Conservation (phyloP, 1,139 yeast genomes). For the Kluyveromyces sp. region DNA sequence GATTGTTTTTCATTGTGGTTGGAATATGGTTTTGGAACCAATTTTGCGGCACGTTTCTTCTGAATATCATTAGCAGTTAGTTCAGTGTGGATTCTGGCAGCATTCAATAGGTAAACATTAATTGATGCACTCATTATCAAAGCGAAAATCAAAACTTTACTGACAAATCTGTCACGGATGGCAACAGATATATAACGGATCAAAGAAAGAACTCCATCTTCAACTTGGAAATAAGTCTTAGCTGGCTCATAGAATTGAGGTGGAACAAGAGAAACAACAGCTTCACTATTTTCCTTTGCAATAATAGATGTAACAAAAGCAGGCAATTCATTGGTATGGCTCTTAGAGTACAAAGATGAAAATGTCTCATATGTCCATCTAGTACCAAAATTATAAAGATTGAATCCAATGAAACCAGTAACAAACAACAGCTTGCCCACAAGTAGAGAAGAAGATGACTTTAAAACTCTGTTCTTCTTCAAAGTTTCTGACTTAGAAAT, state of each 20-base stretch:
- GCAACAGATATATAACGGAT: conserved; percentile 58
- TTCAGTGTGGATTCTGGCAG: conserved; percentile 50
- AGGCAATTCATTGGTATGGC: conserved; percentile 17
- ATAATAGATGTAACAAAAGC: conserved; percentile 17
- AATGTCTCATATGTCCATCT: conserved; percentile 58
- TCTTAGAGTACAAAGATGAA: conserved; percentile 30
- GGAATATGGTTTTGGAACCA: background rate
- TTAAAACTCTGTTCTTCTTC: conserved; percentile 19
- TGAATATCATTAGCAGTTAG: conserved; percentile 24
- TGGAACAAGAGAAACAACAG: conserved; percentile 58
- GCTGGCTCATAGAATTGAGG: conserved; percentile 63
- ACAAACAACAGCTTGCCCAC: conserved; percentile 62
- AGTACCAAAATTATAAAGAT: conserved; percentile 67
- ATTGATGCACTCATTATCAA: conserved; percentile 71
- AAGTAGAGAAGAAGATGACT: conserved; percentile 40
- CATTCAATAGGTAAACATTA: conserved; percentile 77
- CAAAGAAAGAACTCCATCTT: conserved; percentile 49
- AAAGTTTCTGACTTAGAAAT: conserved; percentile 47
- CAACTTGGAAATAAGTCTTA: conserved; percentile 54
- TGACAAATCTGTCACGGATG: conserved; percentile 75
- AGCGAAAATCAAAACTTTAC: conserved; percentile 67
- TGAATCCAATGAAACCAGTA: conserved; percentile 61
- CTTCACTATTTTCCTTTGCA: conserved; percentile 11
- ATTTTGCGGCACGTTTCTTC: conserved; percentile 15
- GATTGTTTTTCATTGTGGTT: conserved; percentile 6